phyloP scores from a whole-genome alignment of 306 rosid species.

The Acacia acuminata region DNA sequence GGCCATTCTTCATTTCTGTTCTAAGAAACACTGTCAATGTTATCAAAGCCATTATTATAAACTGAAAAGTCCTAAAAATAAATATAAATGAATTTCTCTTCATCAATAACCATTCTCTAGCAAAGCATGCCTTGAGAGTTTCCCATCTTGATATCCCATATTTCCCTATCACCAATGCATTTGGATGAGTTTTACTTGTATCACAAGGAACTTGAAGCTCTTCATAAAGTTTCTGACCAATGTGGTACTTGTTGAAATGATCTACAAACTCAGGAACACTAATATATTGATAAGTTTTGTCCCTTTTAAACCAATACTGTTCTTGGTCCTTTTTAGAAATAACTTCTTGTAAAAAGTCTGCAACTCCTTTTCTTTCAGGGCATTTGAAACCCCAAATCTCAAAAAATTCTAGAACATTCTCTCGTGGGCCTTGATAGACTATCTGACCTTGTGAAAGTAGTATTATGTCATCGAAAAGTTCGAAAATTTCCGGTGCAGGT shows the following conservation, averaged over 20 bases:
- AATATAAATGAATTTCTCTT: slow-evolving; percentile 65
- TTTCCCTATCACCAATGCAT: slow-evolving; percentile 58
- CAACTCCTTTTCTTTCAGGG: slow-evolving; percentile 71
- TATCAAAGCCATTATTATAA: slow-evolving; percentile 57
- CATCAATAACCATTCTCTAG: slow-evolving; percentile 74
- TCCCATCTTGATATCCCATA: slow-evolving; percentile 67
- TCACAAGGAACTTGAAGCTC: slow-evolving; percentile 58
- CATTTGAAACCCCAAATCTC: slow-evolving; percentile 68
- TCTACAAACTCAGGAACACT: slow-evolving; percentile 50
- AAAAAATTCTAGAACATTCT: slow-evolving; percentile 53
- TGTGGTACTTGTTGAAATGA: slow-evolving; percentile 39
- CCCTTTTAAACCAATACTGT: slow-evolving; percentile 62
- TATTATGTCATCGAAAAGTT: slow-evolving; percentile 71
- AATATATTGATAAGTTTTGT: slow-evolving; percentile 53
- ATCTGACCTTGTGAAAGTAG: slow-evolving; percentile 71
- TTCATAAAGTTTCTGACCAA: slow-evolving; percentile 42
- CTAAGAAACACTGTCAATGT: slow-evolving; percentile 66
- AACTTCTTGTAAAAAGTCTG: slow-evolving; percentile 76
- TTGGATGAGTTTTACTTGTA: slow-evolving; percentile 46
- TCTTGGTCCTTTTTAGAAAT: slow-evolving; percentile 79
- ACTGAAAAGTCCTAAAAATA: slow-evolving; percentile 66
- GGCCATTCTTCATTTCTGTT: slow-evolving; percentile 63
- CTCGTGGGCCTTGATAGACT: slow-evolving; percentile 73
- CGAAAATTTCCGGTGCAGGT: slow-evolving; percentile 75
- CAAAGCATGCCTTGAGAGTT: slow-evolving; percentile 69